These are phyloP conservation scores for Arctostaphylos glauca DNA, from an alignment of 148 eudicot species.

Conservation along the genomic window DNA sequence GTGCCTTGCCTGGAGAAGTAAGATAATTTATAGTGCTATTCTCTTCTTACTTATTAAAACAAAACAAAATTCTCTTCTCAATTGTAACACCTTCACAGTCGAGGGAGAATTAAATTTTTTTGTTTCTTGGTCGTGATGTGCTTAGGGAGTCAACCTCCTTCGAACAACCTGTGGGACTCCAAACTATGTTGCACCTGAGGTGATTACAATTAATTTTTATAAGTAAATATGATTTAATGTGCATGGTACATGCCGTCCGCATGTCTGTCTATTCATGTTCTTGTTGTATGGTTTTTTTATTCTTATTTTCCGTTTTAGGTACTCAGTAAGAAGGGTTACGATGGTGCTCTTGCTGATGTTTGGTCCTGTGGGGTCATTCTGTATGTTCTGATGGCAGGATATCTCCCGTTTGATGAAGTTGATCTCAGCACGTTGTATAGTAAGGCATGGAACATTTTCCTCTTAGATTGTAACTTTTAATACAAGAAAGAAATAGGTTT, in stretches of 20 bases:
- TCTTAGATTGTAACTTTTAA: neutral
- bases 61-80: no score
- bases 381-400: constrained; percentile 91
- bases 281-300: neutral
- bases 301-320: constrained; percentile 46
- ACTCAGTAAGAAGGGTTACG: constrained; percentile 91
- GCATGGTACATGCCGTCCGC: neutral
- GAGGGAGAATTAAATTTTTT: neutral
- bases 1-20: constrained; percentile 93
- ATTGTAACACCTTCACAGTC: no score
- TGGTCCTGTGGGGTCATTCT: constrained; percentile 99
- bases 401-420: constrained; percentile 96
- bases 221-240: no score
- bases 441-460: constrained; percentile 56
- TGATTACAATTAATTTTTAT: constrained; percentile 23
- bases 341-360: constrained; percentile 94
- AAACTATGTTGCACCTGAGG: constrained; percentile 99
- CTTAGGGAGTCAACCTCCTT: constrained; percentile 82
- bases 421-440: constrained; percentile 87
- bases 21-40: constrained; percentile 9
- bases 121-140: constrained; percentile 17
- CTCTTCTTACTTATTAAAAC: no score
- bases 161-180: constrained; percentile 98
- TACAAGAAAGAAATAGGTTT: neutral
- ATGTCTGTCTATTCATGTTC: neutral